Evolutionary conservation across 2,329 filamentous ascomycete genomes (phyloP).

Genomic region (Trichophyton schoenleinii): DNA sequence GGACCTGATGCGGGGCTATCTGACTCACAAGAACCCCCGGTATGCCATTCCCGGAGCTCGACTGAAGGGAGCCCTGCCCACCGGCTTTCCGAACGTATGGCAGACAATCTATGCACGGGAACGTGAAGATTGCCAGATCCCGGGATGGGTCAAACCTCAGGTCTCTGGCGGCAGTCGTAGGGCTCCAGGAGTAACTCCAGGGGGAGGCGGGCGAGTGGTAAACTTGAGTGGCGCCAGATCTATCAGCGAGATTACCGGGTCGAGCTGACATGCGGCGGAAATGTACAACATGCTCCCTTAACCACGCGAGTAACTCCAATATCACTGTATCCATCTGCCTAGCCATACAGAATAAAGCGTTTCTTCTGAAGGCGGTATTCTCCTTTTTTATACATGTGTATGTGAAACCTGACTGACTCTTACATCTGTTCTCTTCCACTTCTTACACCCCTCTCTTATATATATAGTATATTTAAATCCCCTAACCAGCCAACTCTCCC

Average conservation of each 20-base stretch:
- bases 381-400: too few relatives aligned
- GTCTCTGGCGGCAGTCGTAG: constrained; percentile 17
- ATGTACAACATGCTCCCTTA: too few relatives aligned
- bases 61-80: constrained; percentile 28
- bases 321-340: too few relatives aligned
- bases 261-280: neutral
- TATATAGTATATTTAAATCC: too few relatives aligned
- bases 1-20: constrained; percentile 69
- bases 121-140: constrained; percentile 50
- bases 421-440: too few relatives aligned
- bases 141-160: constrained; percentile 55
- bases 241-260: constrained; percentile 23
- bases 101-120: constrained; percentile 52
- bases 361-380: too few relatives aligned
- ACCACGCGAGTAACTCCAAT: too few relatives aligned
- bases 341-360: too few relatives aligned
- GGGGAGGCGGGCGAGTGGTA: constrained; percentile 43
- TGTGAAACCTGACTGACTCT: too few relatives aligned
- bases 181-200: constrained; percentile 9
- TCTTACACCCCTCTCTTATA: too few relatives aligned
- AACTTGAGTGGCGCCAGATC: constrained; percentile 45
- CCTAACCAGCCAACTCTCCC: too few relatives aligned
- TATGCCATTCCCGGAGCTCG: constrained; percentile 69
- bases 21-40: constrained; percentile 61
- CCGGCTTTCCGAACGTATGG: constrained; percentile 59